phyloP scores from a whole-genome alignment of 306 rosid genomes.

The Trifolium subterraneum region DNA sequence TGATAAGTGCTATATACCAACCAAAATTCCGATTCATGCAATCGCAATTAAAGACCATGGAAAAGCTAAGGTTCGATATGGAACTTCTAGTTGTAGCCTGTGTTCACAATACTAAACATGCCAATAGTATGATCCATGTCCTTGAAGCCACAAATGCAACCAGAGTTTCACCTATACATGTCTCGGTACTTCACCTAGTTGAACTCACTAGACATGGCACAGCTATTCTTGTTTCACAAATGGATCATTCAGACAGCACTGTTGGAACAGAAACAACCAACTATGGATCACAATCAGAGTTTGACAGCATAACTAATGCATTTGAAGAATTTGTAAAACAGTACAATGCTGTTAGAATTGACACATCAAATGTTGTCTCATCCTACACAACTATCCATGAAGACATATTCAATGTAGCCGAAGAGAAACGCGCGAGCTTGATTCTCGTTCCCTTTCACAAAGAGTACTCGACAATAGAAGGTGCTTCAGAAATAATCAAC shows the following conservation, averaged over 20 bases:
- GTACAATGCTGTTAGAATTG: slow-evolving; percentile 32
- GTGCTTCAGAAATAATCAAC: slow-evolving; percentile 10
- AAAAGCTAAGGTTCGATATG: slow-evolving; percentile 34
- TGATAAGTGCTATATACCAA: slow-evolving; percentile 43
- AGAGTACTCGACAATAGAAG: neutral
- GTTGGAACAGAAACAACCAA: neutral
- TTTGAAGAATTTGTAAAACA: neutral
- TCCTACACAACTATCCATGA: slow-evolving; percentile 47
- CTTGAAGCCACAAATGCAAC: slow-evolving; percentile 39
- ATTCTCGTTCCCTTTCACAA: slow-evolving; percentile 55
- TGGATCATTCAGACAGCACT: neutral
- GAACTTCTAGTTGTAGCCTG: slow-evolving; percentile 46
- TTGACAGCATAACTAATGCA: slow-evolving; percentile 28
- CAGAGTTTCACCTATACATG: slow-evolving; percentile 37
- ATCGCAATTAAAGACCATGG: slow-evolving; percentile 34
- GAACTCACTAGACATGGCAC: slow-evolving; percentile 44
- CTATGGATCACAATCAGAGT: slow-evolving; percentile 20
- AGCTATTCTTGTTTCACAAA: slow-evolving; percentile 39
- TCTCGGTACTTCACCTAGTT: slow-evolving; percentile 45
- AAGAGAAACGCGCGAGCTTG: slow-evolving; percentile 38
- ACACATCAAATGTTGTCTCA: slow-evolving; percentile 31
- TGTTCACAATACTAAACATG: slow-evolving; percentile 37
- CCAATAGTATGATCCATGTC: slow-evolving; percentile 31
- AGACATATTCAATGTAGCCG: slow-evolving; percentile 42
- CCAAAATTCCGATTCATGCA: slow-evolving; percentile 34